Conservation (phyloP, 2,329 filamentous ascomycete species). For the Hypoxylon sp. region DNA sequence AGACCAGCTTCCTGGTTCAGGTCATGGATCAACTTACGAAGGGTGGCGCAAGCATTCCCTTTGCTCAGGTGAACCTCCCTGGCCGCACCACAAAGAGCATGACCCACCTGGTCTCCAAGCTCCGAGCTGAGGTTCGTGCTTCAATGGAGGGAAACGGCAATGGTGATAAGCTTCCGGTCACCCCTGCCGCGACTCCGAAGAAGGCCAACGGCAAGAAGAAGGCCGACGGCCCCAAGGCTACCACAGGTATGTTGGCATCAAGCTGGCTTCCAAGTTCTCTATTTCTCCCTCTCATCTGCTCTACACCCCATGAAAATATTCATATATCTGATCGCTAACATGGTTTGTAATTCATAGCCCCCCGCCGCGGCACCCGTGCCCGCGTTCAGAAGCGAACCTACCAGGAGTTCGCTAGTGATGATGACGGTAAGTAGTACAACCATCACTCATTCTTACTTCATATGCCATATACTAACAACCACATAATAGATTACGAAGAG, state of each 20-base stretch:
- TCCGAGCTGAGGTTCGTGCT: constrained; percentile 8
- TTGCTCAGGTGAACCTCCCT: constrained; percentile 17
- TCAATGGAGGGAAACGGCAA: not conserved
- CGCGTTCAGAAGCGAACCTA: not conserved
- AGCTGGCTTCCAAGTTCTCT: too few species aligned
- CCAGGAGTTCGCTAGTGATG: constrained; percentile 9
- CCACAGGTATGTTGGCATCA: constrained; percentile 10
- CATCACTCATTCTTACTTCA: not conserved
- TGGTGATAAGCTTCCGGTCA: not conserved
- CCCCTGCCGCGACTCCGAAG: not conserved
- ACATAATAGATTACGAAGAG: constrained; percentile 2
- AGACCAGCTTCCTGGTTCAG: constrained; percentile 28
- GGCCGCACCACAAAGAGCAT: constrained; percentile 25
- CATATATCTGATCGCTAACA: too few species aligned
- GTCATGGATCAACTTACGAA: constrained; percentile 14
- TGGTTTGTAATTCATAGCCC: too few species aligned
- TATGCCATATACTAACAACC: not conserved
- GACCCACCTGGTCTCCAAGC: not conserved
- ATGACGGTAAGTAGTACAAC: constrained; percentile 9
- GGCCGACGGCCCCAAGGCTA: too few species aligned
- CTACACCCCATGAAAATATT: too few species aligned
- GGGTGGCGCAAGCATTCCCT: constrained; percentile 5
- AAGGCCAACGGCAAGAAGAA: not conserved
- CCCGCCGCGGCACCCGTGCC: not conserved
- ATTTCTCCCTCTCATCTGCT: not conserved